A percentile compares a stretch with the other conserved stretches of the same genome.
phyloP scores from a whole-genome alignment of 805 yeast genomes.

The Naumovozyma dairenensis region DNA sequence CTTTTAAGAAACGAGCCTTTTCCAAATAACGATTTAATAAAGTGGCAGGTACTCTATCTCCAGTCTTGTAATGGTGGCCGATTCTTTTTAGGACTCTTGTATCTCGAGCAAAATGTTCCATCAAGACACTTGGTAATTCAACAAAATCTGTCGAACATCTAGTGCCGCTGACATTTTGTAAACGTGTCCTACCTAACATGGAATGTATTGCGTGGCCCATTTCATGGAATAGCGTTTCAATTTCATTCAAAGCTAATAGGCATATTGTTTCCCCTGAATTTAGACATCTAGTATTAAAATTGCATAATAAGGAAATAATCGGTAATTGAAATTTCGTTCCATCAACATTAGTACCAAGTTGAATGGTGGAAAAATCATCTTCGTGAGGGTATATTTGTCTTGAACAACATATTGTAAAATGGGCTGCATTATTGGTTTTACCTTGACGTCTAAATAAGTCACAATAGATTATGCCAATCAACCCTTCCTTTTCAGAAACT shows the following conservation, averaged over 20 bases:
- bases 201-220: constrained; percentile 99
- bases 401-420: constrained; percentile 93
- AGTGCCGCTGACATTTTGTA: constrained; percentile 91
- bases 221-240: constrained; percentile 92
- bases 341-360: constrained; percentile 27
- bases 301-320: constrained; percentile 80
- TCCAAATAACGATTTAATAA: constrained; percentile 42
- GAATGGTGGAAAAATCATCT: constrained; percentile 30
- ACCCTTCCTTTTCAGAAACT: constrained; percentile 48
- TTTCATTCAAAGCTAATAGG: constrained; percentile 61
- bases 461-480: constrained; percentile 75
- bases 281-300: constrained; percentile 43
- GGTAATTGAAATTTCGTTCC: constrained; percentile 68
- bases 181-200: constrained; percentile 82
- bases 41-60: constrained; percentile 44
- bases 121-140: constrained; percentile 89
- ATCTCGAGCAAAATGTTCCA: constrained; percentile 87
- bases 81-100: constrained; percentile 62
- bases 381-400: constrained; percentile 59
- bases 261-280: constrained; percentile 36
- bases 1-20: constrained; percentile 43
- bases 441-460: constrained; percentile 75
- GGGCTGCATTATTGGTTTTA: constrained; percentile 82
- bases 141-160: constrained; percentile 95
- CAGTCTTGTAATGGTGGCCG: constrained; percentile 60